These are phyloP conservation scores for Hypoxylon sp. DNA, from an alignment of 2,329 filamentous ascomycete genomes.

Conservation along the genomic window DNA sequence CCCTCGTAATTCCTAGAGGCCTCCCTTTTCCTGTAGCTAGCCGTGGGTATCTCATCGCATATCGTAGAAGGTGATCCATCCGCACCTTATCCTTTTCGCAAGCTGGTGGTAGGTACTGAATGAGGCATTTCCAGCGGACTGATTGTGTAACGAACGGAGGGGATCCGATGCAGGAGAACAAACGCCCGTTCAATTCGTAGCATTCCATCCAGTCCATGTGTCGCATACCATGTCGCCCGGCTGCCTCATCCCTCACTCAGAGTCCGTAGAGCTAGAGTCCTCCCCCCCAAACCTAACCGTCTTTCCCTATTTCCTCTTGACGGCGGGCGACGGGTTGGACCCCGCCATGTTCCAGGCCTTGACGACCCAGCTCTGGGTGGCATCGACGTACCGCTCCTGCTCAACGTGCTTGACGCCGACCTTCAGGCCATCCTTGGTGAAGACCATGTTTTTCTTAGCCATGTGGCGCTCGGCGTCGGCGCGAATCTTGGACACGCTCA, in stretches of 20 bases:
- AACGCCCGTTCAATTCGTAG: conserved; percentile 7
- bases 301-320: conserved; percentile 48
- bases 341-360: conserved; percentile 71
- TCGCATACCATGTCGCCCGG: too few species aligned
- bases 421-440: conserved; percentile 79
- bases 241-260: too few species aligned
- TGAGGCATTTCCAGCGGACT: not conserved
- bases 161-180: conserved; percentile 21
- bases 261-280: not conserved
- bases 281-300: not conserved
- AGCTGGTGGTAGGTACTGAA: not conserved
- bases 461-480: conserved; percentile 75
- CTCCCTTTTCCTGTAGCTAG: conserved; percentile 6
- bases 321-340: conserved; percentile 41
- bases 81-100: conserved; percentile 2
- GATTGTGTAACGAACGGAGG: conserved; percentile 10
- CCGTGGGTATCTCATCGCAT: conserved; percentile 32
- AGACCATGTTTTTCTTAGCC: conserved; percentile 79
- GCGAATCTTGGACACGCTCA: conserved; percentile 74
- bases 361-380: conserved; percentile 75
- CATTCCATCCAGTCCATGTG: not conserved
- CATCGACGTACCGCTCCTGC: conserved; percentile 78
- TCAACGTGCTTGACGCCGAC: conserved; percentile 76
- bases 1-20: conserved; percentile 15
- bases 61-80: conserved; percentile 24